Evolutionary conservation across 148 eudicot species (phyloP), one percentile per base, ranked within the genome.

Genomic region (Cornus controversa): DNA sequence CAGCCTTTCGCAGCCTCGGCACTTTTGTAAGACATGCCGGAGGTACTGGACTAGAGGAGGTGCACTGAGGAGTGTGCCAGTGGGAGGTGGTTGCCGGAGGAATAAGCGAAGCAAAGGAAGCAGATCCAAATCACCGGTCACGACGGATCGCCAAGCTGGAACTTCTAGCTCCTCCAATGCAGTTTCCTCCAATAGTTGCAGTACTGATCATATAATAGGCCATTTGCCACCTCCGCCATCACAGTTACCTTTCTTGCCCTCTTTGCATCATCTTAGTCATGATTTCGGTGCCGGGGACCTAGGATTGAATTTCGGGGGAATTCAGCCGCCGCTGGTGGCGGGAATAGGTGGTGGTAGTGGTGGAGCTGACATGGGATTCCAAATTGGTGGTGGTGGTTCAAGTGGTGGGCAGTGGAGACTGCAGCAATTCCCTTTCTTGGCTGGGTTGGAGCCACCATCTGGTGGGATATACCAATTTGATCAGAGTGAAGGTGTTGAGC

Each of bases 11-110:
- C 82, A 80, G 70, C 82, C 82, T 6, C 78, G 82, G 7, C 77
- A 80, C 77, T 80, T 80, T 29, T 80, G 82, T 78, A 80, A 80
- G 82, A 75, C 78, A 4, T 80, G 82, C 22, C 82, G 82, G 10
- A 72, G 82, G 31, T 80, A 80, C 69, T 80, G 82, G 82, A 80
- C 82, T 45, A 37, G 77, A 53, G 82, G 82, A 1, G 82, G 82
- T 6, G 77, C 82, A 0, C 50, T 74, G 20, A 75, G 82, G 18
- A 80, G 67, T 20, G 77, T 80, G 11, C 82, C 82, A 1, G 78
- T 80, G 2, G 82, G 82, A 22, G 82, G 82, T 7, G 82, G 82
- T 0, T 80, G 66, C 60, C 65, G 82, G 63, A 68, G 77, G 63
- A 80, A 80, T 78, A 80, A 80, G 69, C 69, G 50, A 68, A 70